phyloP scores from a whole-genome alignment of 2,329 filamentous ascomycete species.

The Anthostomella pinea region DNA sequence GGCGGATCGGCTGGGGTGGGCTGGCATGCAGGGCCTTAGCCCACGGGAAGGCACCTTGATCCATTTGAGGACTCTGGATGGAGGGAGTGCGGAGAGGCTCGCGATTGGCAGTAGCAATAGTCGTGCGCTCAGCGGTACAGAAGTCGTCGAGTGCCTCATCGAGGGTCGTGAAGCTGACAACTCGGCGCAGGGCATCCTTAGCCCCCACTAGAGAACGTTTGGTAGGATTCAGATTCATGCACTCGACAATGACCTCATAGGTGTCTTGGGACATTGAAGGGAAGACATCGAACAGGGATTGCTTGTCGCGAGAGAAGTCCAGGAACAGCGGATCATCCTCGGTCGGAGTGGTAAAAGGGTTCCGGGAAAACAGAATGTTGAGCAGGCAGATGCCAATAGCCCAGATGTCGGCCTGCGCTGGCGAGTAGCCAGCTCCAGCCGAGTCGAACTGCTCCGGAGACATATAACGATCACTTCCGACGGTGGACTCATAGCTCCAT shows the following conservation, averaged over 20 bases:
- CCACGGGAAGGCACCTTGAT: conserved; percentile 89
- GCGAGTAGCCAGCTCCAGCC: conserved; percentile 81
- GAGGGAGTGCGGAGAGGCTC: conserved; percentile 95
- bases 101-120: conserved; percentile 81
- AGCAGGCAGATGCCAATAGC: conserved; percentile 94
- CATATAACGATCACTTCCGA: conserved; percentile 99
- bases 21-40: conserved; percentile 81
- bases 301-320: conserved; percentile 89
- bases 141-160: conserved; percentile 93
- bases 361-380: conserved; percentile 94
- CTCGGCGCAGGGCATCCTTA: conserved; percentile 73
- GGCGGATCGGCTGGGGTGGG: conserved; percentile 67
- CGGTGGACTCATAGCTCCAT: conserved; percentile 89
- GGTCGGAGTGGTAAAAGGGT: conserved; percentile 89
- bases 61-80: conserved; percentile 80
- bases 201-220: conserved; percentile 80
- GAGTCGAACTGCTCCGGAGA: conserved; percentile 97
- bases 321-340: conserved; percentile 89
- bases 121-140: conserved; percentile 75
- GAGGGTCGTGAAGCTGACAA: conserved; percentile 88
- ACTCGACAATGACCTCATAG: conserved; percentile 87
- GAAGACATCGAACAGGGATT: conserved; percentile 96
- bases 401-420: conserved; percentile 93
- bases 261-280: conserved; percentile 98
- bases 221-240: conserved; percentile 84